phyloP scores from a whole-genome alignment of 1,284 basidiomycete species.

The Rhizoctonia solani region DNA sequence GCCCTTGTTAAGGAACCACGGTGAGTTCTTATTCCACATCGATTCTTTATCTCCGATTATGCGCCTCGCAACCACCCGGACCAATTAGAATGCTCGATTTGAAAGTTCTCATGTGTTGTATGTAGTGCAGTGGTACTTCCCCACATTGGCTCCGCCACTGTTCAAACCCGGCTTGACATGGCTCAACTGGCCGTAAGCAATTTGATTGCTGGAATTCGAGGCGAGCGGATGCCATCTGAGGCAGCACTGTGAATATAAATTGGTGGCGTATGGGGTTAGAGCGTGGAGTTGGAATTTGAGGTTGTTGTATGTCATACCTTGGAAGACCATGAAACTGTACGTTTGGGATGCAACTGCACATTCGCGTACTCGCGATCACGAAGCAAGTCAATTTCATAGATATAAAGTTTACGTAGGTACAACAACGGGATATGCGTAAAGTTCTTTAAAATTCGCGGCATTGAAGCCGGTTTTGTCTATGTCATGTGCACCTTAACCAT shows the following conservation, averaged over 20 bases:
- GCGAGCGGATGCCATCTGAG: conserved; percentile 36
- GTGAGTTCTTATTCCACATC: conserved; percentile 48
- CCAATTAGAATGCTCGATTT: background rate
- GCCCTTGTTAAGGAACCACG: conserved; percentile 76
- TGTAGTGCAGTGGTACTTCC: conserved; percentile 78
- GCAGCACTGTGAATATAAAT: conserved; percentile 7
- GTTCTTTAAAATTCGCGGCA: too few relatives aligned
- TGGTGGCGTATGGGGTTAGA: background rate
- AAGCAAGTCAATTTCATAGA: too few relatives aligned
- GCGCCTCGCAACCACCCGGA: background rate
- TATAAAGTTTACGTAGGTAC: too few relatives aligned
- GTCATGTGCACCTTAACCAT: too few relatives aligned
- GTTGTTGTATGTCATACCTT: too few relatives aligned
- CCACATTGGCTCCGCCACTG: conserved; percentile 88
- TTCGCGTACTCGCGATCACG: too few relatives aligned
- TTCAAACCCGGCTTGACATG: conserved; percentile 84
- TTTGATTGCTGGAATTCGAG: conserved; percentile 55
- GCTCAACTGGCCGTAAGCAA: conserved; percentile 72
- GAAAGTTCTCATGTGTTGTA: conserved; percentile 22
- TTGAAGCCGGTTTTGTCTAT: too few relatives aligned
- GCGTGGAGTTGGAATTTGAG: too few relatives aligned
- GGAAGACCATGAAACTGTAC: too few relatives aligned
- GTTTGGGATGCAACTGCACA: too few relatives aligned
- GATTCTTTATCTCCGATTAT: background rate
- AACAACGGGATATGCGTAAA: too few relatives aligned